Conservation (phyloP, 441 rosid genomes). For the Eruca vesicaria region DNA sequence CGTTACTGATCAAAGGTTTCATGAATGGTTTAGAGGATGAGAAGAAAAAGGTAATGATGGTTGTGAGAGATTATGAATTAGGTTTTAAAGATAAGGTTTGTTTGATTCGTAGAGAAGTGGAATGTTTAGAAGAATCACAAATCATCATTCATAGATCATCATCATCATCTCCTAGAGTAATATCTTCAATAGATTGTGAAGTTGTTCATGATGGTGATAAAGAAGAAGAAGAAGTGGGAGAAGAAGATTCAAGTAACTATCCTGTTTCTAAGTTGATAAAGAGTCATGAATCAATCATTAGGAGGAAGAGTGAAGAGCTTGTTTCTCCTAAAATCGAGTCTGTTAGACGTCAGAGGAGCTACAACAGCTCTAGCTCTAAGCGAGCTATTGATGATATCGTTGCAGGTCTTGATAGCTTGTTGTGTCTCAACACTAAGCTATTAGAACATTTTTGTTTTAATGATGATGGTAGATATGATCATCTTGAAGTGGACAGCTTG, state of each 20-base stretch:
- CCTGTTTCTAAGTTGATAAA: slow-evolving; percentile 61
- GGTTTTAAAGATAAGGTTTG: slow-evolving; percentile 40
- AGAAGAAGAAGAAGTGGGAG: slow-evolving; percentile 8
- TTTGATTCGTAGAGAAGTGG: slow-evolving; percentile 45
- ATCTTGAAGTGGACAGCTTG: slow-evolving; percentile 8
- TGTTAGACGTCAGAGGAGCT: slow-evolving; percentile 36
- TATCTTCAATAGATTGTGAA: slow-evolving; percentile 33
- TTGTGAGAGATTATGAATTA: slow-evolving; percentile 43
- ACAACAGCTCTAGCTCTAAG: slow-evolving; percentile 29
- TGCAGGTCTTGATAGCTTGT: slow-evolving; percentile 41
- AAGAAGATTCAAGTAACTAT: slow-evolving; percentile 29
- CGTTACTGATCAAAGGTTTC: slow-evolving; percentile 48
- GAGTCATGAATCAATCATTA: slow-evolving; percentile 64
- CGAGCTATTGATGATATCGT: slow-evolving; percentile 45
- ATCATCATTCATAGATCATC: slow-evolving; percentile 3
- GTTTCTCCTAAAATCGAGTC: slow-evolving; percentile 14
- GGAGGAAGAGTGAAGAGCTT: slow-evolving; percentile 47
- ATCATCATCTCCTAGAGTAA: slow-evolving; percentile 15
- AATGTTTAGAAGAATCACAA: slow-evolving; percentile 33
- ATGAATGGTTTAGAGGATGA: slow-evolving; percentile 41
- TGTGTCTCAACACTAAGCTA: slow-evolving; percentile 35
- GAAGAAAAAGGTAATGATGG: slow-evolving; percentile 35
- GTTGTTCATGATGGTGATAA: background rate
- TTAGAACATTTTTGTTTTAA: slow-evolving; percentile 23
- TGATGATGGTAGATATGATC: background rate